A percentile compares a stretch with the other conserved stretches of the same genome.
These are phyloP conservation scores for Gossypium ekmanianum DNA, from an alignment of 345 rosid genomes.

Conservation along the genomic window DNA sequence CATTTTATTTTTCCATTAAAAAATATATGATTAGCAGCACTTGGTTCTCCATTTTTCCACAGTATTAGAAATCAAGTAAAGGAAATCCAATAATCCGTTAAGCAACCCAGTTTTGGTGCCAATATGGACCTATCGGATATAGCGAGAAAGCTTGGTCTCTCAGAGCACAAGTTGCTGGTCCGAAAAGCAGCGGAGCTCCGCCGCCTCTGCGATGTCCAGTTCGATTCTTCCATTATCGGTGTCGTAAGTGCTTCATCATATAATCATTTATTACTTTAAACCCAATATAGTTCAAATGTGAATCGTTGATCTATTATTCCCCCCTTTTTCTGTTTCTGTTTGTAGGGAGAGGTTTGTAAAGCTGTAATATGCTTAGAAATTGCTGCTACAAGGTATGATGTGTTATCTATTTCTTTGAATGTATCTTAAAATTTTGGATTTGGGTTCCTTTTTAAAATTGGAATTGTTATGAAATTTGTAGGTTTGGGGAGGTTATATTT, in stretches of 20 bases:
- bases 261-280: neutral
- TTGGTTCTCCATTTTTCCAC: neutral
- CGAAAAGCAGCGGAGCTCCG: conserved; percentile 97
- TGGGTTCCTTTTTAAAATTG: neutral
- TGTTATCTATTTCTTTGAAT: neutral
- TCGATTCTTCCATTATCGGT: conserved; percentile 88
- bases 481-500: conserved; percentile 59
- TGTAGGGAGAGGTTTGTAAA: conserved; percentile 89
- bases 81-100: neutral
- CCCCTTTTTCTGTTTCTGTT: neutral
- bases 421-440: neutral
- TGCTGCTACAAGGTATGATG: conserved; percentile 61
- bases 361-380: conserved; percentile 87
- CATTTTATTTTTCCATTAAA: neutral
- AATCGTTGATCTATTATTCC: neutral
- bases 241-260: conserved; percentile 42
- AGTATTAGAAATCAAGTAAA: neutral
- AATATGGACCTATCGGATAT: conserved; percentile 71
- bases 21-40: neutral
- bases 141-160: conserved; percentile 69
- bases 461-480: conserved; percentile 16
- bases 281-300: neutral
- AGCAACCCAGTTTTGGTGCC: neutral
- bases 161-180: conserved; percentile 54
- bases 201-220: conserved; percentile 88